Evolutionary conservation across 2,329 filamentous ascomycete species (phyloP).

Genomic region (Sporothrix phasma): DNA sequence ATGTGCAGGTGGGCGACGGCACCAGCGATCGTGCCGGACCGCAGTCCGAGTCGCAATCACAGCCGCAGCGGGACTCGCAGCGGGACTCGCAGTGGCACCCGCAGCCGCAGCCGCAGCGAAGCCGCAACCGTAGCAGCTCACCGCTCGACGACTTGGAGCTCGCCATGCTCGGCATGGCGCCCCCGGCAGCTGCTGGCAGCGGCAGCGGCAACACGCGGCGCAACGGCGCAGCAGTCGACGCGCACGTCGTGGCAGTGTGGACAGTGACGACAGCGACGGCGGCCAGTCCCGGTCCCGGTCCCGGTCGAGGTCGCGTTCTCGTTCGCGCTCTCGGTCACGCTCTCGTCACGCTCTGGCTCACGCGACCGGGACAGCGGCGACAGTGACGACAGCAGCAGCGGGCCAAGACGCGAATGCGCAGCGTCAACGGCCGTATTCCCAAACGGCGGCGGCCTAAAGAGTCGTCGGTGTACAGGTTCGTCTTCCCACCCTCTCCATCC

Average conservation of each 20-base stretch:
- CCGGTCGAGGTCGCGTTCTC: not conserved
- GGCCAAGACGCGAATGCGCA: not conserved
- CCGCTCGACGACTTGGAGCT: slow-evolving; percentile 20
- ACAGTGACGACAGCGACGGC: not conserved
- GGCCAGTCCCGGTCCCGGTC: not conserved
- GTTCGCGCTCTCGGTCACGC: not conserved
- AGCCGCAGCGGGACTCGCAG: not conserved
- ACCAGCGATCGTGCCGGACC: too few species aligned
- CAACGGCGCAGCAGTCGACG: not conserved
- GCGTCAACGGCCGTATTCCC: not conserved
- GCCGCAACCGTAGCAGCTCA: slow-evolving; percentile 19
- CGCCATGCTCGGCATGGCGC: slow-evolving; percentile 22
- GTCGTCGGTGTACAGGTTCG: slow-evolving; percentile 5
- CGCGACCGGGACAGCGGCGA: not conserved
- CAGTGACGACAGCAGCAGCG: not conserved
- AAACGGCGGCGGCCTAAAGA: slow-evolving; percentile 9
- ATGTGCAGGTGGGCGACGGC: too few species aligned
- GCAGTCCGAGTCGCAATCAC: not conserved
- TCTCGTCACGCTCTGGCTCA: not conserved
- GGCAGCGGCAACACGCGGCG: not conserved
- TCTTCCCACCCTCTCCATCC: not conserved
- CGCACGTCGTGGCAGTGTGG: not conserved
- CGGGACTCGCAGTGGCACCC: not conserved
- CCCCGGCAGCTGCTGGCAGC: slow-evolving; percentile 18
- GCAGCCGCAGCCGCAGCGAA: slow-evolving; percentile 14